Evolutionary conservation across 129 eudicot species (phyloP).

Genomic region (Heracleum sosnowskyi): DNA sequence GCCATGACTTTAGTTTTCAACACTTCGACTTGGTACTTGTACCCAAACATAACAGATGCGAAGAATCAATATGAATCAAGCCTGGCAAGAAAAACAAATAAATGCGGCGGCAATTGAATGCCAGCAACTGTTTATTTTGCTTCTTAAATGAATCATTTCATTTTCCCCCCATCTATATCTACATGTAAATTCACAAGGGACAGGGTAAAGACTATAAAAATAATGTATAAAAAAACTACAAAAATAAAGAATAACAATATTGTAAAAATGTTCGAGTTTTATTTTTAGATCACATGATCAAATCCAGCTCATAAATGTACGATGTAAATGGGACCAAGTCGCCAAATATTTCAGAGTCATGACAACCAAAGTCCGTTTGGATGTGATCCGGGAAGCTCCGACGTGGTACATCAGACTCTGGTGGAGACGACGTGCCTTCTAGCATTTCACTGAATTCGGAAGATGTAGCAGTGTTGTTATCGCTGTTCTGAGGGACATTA

Average conservation of each 20-base stretch:
- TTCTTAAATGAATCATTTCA: slow-evolving; percentile 35
- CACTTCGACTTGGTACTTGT: neutral
- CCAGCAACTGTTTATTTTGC: slow-evolving; percentile 5
- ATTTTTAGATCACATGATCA: slow-evolving; percentile 15
- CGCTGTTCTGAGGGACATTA: slow-evolving; percentile 4
- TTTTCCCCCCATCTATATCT: slow-evolving; percentile 13
- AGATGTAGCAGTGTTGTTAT: slow-evolving; percentile 29
- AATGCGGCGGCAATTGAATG: slow-evolving; percentile 6
- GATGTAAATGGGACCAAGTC: slow-evolving; percentile 36
- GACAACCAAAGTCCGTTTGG: slow-evolving; percentile 67
- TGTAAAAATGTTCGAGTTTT: neutral
- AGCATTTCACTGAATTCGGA: slow-evolving; percentile 62
- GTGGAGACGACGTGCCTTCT: slow-evolving; percentile 27
- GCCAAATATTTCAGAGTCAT: slow-evolving; percentile 48
- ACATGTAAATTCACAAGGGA: slow-evolving; percentile 11
- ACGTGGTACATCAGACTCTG: slow-evolving; percentile 32
- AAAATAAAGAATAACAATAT: neutral
- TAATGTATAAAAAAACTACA: neutral
- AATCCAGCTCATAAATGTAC: slow-evolving; percentile 48
- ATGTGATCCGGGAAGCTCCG: slow-evolving; percentile 77
- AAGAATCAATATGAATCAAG: neutral
- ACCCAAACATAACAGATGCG: neutral
- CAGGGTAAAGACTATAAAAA: neutral
- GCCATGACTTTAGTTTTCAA: neutral
- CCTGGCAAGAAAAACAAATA: neutral